Conservation (phyloP, 2,329 filamentous ascomycete genomes). For the Colletotrichum lupini region DNA sequence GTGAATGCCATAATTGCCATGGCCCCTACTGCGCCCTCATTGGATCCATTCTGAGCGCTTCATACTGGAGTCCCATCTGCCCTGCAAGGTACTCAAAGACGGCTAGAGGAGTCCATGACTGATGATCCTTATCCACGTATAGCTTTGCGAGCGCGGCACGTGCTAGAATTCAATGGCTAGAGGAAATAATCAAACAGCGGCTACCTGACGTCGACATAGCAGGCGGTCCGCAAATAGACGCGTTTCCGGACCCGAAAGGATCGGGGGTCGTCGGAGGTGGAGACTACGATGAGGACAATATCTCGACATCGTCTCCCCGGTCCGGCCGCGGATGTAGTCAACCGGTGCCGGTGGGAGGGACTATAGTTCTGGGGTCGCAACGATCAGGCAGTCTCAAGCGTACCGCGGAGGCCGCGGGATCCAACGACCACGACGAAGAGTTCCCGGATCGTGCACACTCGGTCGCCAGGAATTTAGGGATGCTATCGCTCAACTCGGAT, state of each 20-base stretch:
- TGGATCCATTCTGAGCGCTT: background rate
- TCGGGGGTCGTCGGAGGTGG: constrained; percentile 15
- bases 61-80: background rate
- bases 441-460: constrained; percentile 60
- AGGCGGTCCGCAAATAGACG: constrained; percentile 42
- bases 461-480: constrained; percentile 48
- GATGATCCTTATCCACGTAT: background rate
- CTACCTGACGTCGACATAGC: constrained; percentile 44
- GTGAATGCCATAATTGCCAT: background rate
- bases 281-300: constrained; percentile 31
- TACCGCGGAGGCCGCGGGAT: constrained; percentile 11
- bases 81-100: background rate
- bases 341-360: background rate
- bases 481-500: constrained; percentile 51
- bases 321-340: constrained; percentile 12
- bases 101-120: background rate
- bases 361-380: background rate
- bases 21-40: too few species aligned
- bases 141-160: constrained; percentile 41
- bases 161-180: constrained; percentile 47
- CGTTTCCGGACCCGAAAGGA: constrained; percentile 34
- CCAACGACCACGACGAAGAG: constrained; percentile 60
- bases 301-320: constrained; percentile 9
- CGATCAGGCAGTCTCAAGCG: constrained; percentile 3
- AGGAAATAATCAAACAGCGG: constrained; percentile 42